Base-by-base conservation (phyloP, 2,329 filamentous ascomycete genomes). In the Westerdykella ornata region DNA sequence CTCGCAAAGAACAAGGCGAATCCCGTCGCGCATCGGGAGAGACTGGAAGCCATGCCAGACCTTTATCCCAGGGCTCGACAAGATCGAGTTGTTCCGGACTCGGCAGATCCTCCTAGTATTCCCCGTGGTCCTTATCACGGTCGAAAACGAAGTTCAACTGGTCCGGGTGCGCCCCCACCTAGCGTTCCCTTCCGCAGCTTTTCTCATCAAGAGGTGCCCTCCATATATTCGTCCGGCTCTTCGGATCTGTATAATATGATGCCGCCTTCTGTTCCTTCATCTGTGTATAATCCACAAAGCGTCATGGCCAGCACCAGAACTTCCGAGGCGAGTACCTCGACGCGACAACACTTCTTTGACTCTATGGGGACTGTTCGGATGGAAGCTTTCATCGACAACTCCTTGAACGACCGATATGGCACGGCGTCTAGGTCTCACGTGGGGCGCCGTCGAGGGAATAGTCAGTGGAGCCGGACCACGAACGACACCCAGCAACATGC, bases 71-170 rank as follows among this genome's bases (percentile, higher is more conserved):
- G 56, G 18, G 47, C 54, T 38, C 54, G 56, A 12, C 53, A 53
- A 22, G 58, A 64, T 14, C 50, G 75, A 76, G 34, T 65, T 60
- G 31, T 82, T 70, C 16, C 70, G 34, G 80, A 83, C 31, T 75
- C 80, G 13, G 85, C 85, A 0, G 81, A 85, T 48, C 82, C 85
- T 29, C 85, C 85, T 0, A 71, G 77, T 45, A 82, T 89, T 35
- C 82, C 82, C 3, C 80, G 85, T 4, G 85, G 85, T 16, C 62
- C 67, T 71, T 72, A 72, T 6, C 89, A 96, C 62, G 81, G 81
- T 5, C 83, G 90, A 45, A 94, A 94, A 70, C 78, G 89, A 48
- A 95, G 88, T 70, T 94, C 90, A 59, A 95, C 89, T 0, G 85
- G 85, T 9, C 84, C 87, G 4, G 81, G 85, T 35, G 75, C 80